Base-by-base conservation (phyloP, 2,329 filamentous ascomycete genomes). In the Incumbomyces delicatus region DNA sequence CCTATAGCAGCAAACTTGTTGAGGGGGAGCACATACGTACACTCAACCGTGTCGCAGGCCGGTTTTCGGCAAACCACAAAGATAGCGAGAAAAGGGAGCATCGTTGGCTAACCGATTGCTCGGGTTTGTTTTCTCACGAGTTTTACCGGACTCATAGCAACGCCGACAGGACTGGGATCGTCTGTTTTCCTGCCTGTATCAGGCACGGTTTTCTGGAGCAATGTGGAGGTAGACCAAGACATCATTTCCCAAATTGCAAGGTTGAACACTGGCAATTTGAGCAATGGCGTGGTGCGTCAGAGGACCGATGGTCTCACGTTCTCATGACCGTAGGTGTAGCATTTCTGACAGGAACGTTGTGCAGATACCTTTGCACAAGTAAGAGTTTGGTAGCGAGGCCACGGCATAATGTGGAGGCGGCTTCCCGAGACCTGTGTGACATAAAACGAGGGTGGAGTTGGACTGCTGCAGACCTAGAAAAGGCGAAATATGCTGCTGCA, bases 341-440 rank as follows among this genome's bases (percentile, higher is more conserved):
- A 36, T 12, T 17, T 10, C 13, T 45, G 42, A 29, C 20, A 38
- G 18, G 14, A 18, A 11, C 29, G 12, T 18, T 17, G 18, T 31
- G 13, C 18, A 18, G 17, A 38, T 30, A 32, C 10, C 2, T 38
- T 8, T 22, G n/a, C 17, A 20, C 33, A 12, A 13, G 22, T 20
- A 31, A 44, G 13, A 17, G 35, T 37, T 6, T 45, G 42, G 42
- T 38, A 30, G 33, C 22, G 13, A 5, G 33, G 33, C 4, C 13
- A n/a, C 13, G 16, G 13, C 33, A 17, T 35, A 5, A 17, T 29
- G 12, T 13, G 27, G 16, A 35, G 17, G 42, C 34, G 30, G 34
- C 33, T 29, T 22, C 12, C 42, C 42, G 42, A 45, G 42, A 45
- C 42, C 34, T 45, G 42, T 45, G 18, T 31, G 3, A 45, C 42